A percentile compares a stretch with the other conserved stretches of the same genome.
phyloP scores from a whole-genome alignment of 441 rosid species.

The Pelargonium australe region DNA sequence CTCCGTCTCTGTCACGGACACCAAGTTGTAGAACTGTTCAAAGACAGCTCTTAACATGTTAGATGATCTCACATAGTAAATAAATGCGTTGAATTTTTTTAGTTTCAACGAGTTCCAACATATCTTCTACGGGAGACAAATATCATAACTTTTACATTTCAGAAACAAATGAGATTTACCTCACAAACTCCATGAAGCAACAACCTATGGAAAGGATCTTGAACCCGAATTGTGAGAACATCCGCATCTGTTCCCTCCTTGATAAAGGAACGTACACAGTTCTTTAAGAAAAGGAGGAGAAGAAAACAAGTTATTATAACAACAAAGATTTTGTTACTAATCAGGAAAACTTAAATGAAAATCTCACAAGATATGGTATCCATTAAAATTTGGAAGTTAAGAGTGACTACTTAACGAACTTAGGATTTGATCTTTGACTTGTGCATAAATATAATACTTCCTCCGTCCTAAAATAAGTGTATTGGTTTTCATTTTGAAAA shows the following conservation, averaged over 20 bases:
- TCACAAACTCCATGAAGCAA: conserved; percentile 90
- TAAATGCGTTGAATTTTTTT: background rate
- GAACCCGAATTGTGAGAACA: conserved; percentile 55
- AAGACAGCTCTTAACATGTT: conserved; percentile 6
- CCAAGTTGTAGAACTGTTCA: conserved; percentile 75
- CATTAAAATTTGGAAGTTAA: too few relatives aligned
- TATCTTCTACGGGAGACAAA: background rate
- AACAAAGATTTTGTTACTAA: background rate
- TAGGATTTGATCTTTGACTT: too few relatives aligned
- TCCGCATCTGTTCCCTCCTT: conserved; percentile 45
- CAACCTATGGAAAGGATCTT: conserved; percentile 82
- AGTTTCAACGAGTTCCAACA: background rate
- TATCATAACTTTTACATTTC: too few relatives aligned
- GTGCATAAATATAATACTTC: too few relatives aligned
- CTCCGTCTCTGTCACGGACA: conserved; percentile 44
- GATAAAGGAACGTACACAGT: conserved; percentile 54
- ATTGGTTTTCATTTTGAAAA: too few relatives aligned
- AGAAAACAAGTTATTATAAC: conserved; percentile 10
- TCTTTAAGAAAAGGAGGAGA: conserved; percentile 29
- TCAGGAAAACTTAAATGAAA: background rate
- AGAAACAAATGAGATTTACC: conserved; percentile 32
- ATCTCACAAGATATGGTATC: background rate
- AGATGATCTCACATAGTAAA: background rate
- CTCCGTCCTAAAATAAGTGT: too few relatives aligned
- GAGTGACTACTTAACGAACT: too few relatives aligned